Evolutionary conservation across 352 stramenopile genomes (phyloP), one percentile per base, ranked within the genome.

Genomic region (Pythium scleroteichum): DNA sequence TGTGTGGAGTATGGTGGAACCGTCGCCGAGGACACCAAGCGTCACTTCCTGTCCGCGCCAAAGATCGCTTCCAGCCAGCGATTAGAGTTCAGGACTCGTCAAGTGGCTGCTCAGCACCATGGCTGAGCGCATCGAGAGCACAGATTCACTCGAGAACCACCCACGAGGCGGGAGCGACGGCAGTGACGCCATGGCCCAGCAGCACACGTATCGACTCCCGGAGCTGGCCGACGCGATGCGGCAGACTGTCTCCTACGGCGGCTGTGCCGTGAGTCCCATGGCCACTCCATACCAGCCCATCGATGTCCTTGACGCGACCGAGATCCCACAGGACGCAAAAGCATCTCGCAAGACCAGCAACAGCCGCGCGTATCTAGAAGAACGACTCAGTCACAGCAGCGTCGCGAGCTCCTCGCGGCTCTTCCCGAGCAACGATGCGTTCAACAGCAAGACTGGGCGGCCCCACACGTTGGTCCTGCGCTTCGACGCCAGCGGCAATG

Each of bases 401-500:
- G 23, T 53, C 9, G n/a, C 5, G 32, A 63, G 55, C 46, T 39
- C 26, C 35, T 66, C 59, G 26, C 50, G 59, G 17, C 32, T 60
- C 14, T 59, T 51, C 27, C 33, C 46, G 9, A 44, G 59, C 12
- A 66, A 66, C 45, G 59, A 62, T 45, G 60, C 45, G 24, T 68
- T 68, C 52, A 62, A 61, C 39, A 55, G 52, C 38, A 62, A 61
- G 60, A 58, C 53, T 7, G 62, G 54, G n/a, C 39, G 55, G 1
- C 41, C 38, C 2, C 32, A 64, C 27, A 71, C 60, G 53, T 38
- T 64, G 23, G 42, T 72, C 6, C 59, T 64, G 10, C 50, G 53
- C 13, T 90, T 90, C 53, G 78, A 90, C 51, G 48, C 66, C 23
- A 51, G 75, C 9, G 81, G 81, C 4, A 79, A 79, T 19, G 79